Base-by-base conservation (phyloP, 805 yeast genomes). In the Debaryomyces tyrocola region DNA sequence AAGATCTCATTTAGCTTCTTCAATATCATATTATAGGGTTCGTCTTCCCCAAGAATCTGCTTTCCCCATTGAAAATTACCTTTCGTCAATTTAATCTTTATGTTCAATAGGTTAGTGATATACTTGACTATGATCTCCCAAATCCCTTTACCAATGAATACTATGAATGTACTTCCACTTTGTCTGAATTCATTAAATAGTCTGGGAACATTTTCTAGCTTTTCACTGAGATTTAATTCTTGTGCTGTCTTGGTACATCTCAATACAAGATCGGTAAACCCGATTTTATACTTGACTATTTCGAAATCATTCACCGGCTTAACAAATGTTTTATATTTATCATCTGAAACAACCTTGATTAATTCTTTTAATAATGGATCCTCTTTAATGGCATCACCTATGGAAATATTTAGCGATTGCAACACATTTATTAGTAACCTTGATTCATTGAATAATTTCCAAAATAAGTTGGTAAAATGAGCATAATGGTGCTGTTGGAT, bases 101-200 rank as follows among this genome's bases (percentile, higher is more conserved):
- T 69, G 5, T 61, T 57, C 36, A 64, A 48, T 43, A 54, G 55
- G 7, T 41, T 44, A 12, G 55, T 56, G 46, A 64, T 44, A 50
- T 57, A 69, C 50, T 67, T 72, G 43, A 77, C 70, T 0, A 86
- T 62, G 2, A 75, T 60, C 45, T 84, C 88, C 89, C 90, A 86
- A 6, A 86, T 83, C 0, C 90, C 90, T 54, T 84, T 84, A 0
- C 94, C 94, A 3, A 86, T 79, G 18, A 87, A 63, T 29, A 85
- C 83, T 0, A 84, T 65, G 29, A 69, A 65, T 24, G 60, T 52
- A 0, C 87, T 81, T 1, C 59, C 45, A 27, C 68, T 49, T 1
- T 33, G 38, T 1, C 58, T 58, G 37, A 87, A 63, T 46, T 78
- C 81, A 0, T 52, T 51, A 17, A 82, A 63, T 20, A 87, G 64